Conservation (phyloP, 1,284 basidiomycete genomes). For the Trichosporon ovoides region DNA sequence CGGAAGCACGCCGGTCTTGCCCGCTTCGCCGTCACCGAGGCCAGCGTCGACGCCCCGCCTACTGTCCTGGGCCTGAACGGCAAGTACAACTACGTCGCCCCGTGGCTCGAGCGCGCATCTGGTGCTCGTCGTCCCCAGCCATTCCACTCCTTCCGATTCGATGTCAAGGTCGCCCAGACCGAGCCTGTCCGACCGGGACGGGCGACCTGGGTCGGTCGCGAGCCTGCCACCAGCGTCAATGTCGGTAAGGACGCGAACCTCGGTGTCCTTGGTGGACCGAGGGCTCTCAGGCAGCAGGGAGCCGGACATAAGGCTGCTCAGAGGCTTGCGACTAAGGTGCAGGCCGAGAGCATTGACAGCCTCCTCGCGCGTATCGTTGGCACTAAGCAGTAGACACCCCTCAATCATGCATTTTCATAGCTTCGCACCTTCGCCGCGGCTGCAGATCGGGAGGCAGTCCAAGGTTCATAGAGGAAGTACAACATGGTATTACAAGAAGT, state of each 20-base stretch:
- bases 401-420: constrained; percentile 1
- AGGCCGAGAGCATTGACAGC: neutral
- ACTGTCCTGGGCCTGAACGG: constrained; percentile 27
- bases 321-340: neutral
- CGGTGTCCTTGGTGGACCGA: constrained; percentile 13
- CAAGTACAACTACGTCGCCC: constrained; percentile 2
- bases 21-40: constrained; percentile 30
- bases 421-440: too few species aligned
- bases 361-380: neutral
- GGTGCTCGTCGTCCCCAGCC: constrained; percentile 23
- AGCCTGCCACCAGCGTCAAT: neutral
- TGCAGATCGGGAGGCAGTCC: too few species aligned
- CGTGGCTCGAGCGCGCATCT: constrained; percentile 11
- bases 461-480: too few species aligned
- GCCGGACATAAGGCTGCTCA: neutral
- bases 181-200: neutral
- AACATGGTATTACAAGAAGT: too few species aligned
- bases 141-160: constrained; percentile 37
- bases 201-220: constrained; percentile 16
- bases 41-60: constrained; percentile 28
- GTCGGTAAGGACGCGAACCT: constrained; percentile 10
- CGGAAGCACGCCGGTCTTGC: constrained; percentile 24
- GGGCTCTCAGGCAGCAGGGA: neutral
- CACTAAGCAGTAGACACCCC: neutral
- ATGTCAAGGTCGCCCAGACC: constrained; percentile 27